Percentiles rank a stretch among this genome's conserved stretches.
These are phyloP conservation scores for Xylariaceae sp. DNA, from an alignment of 2,329 filamentous ascomycete species.

Conservation along the genomic window DNA sequence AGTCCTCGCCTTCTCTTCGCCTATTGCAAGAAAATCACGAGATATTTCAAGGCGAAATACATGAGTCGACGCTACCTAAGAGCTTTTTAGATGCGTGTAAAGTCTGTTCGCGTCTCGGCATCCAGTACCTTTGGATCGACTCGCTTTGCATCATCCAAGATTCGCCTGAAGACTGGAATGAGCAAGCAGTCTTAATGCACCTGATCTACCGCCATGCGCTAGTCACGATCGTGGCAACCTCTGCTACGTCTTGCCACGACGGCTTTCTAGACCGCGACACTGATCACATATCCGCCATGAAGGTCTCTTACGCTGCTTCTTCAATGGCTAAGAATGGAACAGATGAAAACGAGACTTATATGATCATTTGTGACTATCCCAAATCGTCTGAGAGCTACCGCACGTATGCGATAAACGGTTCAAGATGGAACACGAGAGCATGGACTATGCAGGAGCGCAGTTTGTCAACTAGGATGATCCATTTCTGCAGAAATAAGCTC, in stretches of 20 bases:
- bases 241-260: slow-evolving; percentile 15
- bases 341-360: background rate
- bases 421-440: slow-evolving; percentile 18
- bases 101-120: slow-evolving; percentile 13
- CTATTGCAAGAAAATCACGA: slow-evolving; percentile 8
- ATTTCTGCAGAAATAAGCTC: slow-evolving; percentile 19
- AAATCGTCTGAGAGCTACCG: slow-evolving; percentile 8
- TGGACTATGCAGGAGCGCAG: slow-evolving; percentile 23
- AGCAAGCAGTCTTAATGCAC: slow-evolving; percentile 17
- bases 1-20: slow-evolving; percentile 9
- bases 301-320: slow-evolving; percentile 13
- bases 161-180: slow-evolving; percentile 13
- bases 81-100: slow-evolving; percentile 14
- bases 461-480: slow-evolving; percentile 17
- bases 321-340: background rate
- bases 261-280: slow-evolving; percentile 12
- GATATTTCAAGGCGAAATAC: slow-evolving; percentile 7
- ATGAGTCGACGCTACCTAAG: slow-evolving; percentile 7
- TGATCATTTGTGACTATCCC: slow-evolving; percentile 11
- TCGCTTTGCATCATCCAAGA: too few species aligned
- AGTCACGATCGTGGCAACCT: slow-evolving; percentile 18
- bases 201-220: slow-evolving; percentile 16
- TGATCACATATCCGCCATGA: slow-evolving; percentile 3
- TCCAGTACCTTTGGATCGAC: slow-evolving; percentile 18
- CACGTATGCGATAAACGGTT: slow-evolving; percentile 11